Evolutionary conservation across 129 eudicot species (phyloP), one percentile per base, ranked within the genome.

Genomic region (Helianthus tuberosus): DNA sequence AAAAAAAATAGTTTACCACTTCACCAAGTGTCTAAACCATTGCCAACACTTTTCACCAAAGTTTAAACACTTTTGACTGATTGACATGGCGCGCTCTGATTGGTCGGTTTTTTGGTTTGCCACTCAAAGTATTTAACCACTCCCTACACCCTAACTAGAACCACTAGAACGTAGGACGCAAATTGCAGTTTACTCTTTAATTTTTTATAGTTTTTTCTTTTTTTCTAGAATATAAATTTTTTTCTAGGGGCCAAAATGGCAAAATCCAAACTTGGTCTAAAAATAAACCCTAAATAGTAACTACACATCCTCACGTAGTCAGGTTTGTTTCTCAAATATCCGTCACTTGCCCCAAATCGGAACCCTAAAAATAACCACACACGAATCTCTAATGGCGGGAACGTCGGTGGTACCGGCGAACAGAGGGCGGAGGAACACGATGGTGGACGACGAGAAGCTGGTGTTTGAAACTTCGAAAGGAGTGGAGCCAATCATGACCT

Each of bases 401-500:
- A 70, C 82, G 49, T 79, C 90, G 20, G 92, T 75, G 71, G 71
- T 87, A 3, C 88, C 91, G 74, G 87, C 89, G 75, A 89, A 87
- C 83, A 79, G 98, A 47, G 73, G 73, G 3, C 82, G 96, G 47
- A 73, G 91, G 52, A 77, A 70, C 27, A 79, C 77, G 74, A 89
- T 71, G 74, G 93, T 79, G 47, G 93, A 81, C 81, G 98, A 93
- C 79, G 91, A 91, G 69, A 86, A 85, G 82, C 88, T 94, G 14
- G 88, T 84, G 6, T 94, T 94, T 60, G 93, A 90, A 72, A 90
- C 98, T 0, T 84, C 96, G 4, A 79, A 84, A 11, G 98, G 97
- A 1, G 93, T 94, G 41, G 96, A 94, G 68, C 96, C 98, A 0
- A 82, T 94, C 16, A 74, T 77, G 85, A 90, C 88, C 66, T 94